Percentiles rank a stretch among this genome's conserved stretches.
Conservation (phyloP, 2,329 filamentous ascomycete genomes). For the Hypoxylon sp. region DNA sequence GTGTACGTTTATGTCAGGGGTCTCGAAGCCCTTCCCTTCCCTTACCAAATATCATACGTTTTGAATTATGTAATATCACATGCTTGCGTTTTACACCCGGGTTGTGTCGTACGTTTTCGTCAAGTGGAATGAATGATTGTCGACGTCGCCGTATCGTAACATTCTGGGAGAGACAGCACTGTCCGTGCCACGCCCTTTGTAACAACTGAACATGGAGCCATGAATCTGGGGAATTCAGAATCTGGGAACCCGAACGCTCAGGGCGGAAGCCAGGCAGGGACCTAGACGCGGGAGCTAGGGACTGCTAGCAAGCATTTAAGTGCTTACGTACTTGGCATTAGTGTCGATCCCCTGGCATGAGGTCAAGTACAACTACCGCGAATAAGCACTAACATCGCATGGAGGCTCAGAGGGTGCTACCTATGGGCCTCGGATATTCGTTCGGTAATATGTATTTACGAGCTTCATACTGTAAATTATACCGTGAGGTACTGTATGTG, state of each 20-base stretch:
- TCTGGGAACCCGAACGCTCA: constrained; percentile 8
- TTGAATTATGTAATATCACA: constrained; percentile 5
- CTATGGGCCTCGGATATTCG: neutral
- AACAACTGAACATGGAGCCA: constrained; percentile 23
- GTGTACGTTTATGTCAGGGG: neutral
- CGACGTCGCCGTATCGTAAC: neutral
- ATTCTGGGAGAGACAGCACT: neutral
- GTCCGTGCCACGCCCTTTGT: neutral
- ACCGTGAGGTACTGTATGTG: constrained; percentile 2
- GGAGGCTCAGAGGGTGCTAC: constrained; percentile 5
- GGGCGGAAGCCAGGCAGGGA: constrained; percentile 23
- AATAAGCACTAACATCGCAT: constrained; percentile 16
- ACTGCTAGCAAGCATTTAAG: constrained; percentile 26
- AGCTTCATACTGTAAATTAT: constrained; percentile 9
- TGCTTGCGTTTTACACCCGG: neutral
- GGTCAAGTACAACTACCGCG: constrained; percentile 3
- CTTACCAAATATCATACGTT: neutral
- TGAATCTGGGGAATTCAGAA: constrained; percentile 22
- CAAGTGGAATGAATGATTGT: neutral
- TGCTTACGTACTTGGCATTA: constrained; percentile 12
- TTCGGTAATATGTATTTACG: constrained; percentile 1
- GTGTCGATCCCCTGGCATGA: constrained; percentile 10
- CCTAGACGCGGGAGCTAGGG: constrained; percentile 32
- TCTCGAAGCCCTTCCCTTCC: neutral
- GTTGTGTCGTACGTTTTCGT: constrained; percentile 1